Base-by-base conservation (phyloP, 2,329 filamentous ascomycete genomes). In the Fusarium xyrophilum region DNA sequence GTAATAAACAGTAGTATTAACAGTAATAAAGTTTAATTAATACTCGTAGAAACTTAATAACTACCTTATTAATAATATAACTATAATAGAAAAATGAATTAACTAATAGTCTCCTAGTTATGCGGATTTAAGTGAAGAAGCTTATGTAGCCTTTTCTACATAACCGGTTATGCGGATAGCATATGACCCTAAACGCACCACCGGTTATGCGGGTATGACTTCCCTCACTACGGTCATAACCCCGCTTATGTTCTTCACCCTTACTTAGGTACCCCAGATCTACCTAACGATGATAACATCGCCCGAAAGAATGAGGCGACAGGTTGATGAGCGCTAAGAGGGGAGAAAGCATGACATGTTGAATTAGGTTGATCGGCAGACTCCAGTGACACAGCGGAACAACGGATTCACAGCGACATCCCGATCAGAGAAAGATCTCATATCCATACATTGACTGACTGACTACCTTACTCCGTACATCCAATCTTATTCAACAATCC, bases 311-410 rank as follows among this genome's bases (percentile, higher is more conserved):
- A 62, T 65, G 67, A 68, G 67, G 67, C 68, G 54, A 68, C 47
- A 65, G 44, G 57, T 30, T 48, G 38, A 51, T 50, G 53, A 60
- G 57, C 36, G 53, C 36, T 50, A 64, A 64, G 53, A 56, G 53
- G 56, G 39, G 59, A 61, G 57, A 65, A 60, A 58, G 59, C 59
- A 69, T 74, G 69, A 74, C 61, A 71, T 62, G 56, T 60, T 65
- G 25, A 44, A 57, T 38, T 35, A 36, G 51, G 33, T 60, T 62
- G 70, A 73, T 72, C 69, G 53, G 63, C 69, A 46, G 47, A 65
- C 47, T 61, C 25, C 48, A 60, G 28, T 52, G 30, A 44, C 23
- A 46, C 42, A 30, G 44, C 27, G 64, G 43, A 25, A 44, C 43
- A 35, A 44, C 33, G 64, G 44, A 25, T 32, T 36, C 56, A 32